phyloP scores from a whole-genome alignment of 495 filamentous ascomycete species.

The Thermothielavioides terrestris region DNA sequence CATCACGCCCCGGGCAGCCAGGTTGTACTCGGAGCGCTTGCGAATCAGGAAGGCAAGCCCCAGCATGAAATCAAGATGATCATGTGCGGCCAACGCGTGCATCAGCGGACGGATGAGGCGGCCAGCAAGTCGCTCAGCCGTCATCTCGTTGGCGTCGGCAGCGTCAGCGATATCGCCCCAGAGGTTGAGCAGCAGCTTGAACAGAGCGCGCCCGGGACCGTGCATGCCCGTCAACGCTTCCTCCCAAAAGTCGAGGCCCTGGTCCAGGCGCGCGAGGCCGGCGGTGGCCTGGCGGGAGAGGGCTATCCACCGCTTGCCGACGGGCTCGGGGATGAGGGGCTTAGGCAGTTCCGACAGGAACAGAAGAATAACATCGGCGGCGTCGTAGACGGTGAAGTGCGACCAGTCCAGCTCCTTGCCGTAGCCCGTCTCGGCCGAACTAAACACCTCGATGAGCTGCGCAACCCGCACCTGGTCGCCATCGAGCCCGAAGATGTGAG shows the following conservation, averaged over 20 bases:
- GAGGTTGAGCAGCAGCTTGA: conserved; percentile 37
- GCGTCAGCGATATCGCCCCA: conserved; percentile 35
- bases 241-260: conserved; percentile 42
- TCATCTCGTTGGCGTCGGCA: conserved; percentile 35
- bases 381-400: conserved; percentile 34
- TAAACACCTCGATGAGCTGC: conserved; percentile 31
- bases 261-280: conserved; percentile 28
- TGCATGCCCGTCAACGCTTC: conserved; percentile 35
- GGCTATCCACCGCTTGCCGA: conserved; percentile 32
- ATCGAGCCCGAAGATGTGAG: conserved; percentile 32
- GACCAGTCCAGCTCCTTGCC: conserved; percentile 32
- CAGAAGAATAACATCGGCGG: conserved; percentile 31
- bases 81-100: conserved; percentile 24
- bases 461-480: conserved; percentile 26
- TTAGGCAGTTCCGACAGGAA: conserved; percentile 34
- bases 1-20: conserved; percentile 21
- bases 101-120: conserved; percentile 33
- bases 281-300: conserved; percentile 32
- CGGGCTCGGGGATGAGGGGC: conserved; percentile 29
- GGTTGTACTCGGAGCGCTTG: conserved; percentile 34
- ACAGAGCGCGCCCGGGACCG: conserved; percentile 29
- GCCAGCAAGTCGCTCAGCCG: conserved; percentile 35
- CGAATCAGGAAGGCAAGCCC: conserved; percentile 39
- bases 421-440: conserved; percentile 24
- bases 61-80: conserved; percentile 33